Evolutionary conservation across 2,329 filamentous ascomycete species (phyloP), one percentile per base, ranked within the genome.

Genomic region (Penicillium fuscoglaucum): DNA sequence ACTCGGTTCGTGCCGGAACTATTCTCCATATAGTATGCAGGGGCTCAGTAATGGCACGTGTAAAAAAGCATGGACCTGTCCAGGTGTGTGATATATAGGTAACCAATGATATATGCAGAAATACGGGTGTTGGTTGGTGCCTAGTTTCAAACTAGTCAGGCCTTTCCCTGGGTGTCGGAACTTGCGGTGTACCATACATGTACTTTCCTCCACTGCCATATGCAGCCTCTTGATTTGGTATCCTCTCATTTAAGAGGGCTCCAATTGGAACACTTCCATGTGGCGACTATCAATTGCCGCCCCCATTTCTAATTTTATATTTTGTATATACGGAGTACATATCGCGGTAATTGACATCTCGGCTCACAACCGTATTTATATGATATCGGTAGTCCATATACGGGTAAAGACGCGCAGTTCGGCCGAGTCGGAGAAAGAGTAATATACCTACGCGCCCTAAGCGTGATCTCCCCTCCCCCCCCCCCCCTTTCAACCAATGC

Each of bases 1-100:
- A 12, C 39, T 52, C 52, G 52, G 53, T 55, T 55, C 53, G 45
- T 55, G 37, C 53, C 53, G 53, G 53, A 52, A 56, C 24, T 45
- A 52, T 44, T 44, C 24, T 56, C 53, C 53, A 41, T 28, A 19
- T 9, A 28, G 9, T 19, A 50, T 52, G 53, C 53, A 56, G 47
- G 47, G 53, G 46, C 7, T 41, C 9, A 21, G 24, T 4, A 47
- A 31, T 31, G 4, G 33, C 52, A 48, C 52, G 52, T 47, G 41
- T 31, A 39, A 31, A 31, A 39, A 31, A 31, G 46, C 53, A 51
- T 41, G 21, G 44, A 55, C 45, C 46, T 44, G 6, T 21, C 19
- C 19, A 21, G 19, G 19, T 21, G 19, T 21, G 19, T 21, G 19
- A 21, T 21, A 21, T 21, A 21, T 21, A 21, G 19, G 19, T 21